Percentiles rank a stretch among this genome's conserved stretches.
These are phyloP conservation scores for Leccinellum rugosiceps DNA, from an alignment of 768 basidiomycete genomes.

Conservation along the genomic window DNA sequence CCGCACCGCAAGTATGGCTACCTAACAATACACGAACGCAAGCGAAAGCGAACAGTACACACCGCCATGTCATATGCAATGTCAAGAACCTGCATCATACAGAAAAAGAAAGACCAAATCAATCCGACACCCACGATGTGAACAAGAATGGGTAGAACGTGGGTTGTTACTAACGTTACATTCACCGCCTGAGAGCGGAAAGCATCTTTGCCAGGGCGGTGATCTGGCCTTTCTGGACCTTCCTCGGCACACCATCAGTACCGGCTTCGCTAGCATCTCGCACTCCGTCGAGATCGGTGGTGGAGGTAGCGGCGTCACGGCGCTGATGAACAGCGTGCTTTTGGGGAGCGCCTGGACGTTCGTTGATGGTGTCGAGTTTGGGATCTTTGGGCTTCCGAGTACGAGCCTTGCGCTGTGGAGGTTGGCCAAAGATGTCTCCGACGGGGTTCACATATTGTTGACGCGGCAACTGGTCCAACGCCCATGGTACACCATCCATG, in stretches of 20 bases:
- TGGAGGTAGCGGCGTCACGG: constrained; percentile 68
- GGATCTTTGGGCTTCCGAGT: constrained; percentile 65
- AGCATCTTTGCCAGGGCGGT: constrained; percentile 90
- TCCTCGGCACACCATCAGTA: constrained; percentile 53
- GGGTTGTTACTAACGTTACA: constrained; percentile 27
- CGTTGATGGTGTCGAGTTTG: constrained; percentile 71
- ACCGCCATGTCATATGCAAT: constrained; percentile 22
- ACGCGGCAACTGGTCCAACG: constrained; percentile 64
- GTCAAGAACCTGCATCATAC: constrained; percentile 32
- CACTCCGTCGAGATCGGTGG: constrained; percentile 57
- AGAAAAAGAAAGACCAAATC: constrained; percentile 11
- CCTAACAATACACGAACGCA: constrained; percentile 52
- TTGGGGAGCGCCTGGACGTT: constrained; percentile 49
- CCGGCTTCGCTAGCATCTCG: constrained; percentile 20
- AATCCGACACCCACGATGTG: constrained; percentile 1
- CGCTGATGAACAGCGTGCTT: constrained; percentile 49
- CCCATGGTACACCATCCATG: constrained; percentile 77
- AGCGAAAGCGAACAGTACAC: constrained; percentile 32
- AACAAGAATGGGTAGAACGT: background rate
- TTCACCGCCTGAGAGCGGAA: constrained; percentile 67
- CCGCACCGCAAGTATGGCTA: constrained; percentile 46
- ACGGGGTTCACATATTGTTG: constrained; percentile 58
- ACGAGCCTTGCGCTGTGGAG: constrained; percentile 60
- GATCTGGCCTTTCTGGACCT: constrained; percentile 88
- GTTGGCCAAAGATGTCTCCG: constrained; percentile 57